Evolutionary conservation across 768 basidiomycete genomes (phyloP).

Genomic region (Hydnomerulius pinastri): DNA sequence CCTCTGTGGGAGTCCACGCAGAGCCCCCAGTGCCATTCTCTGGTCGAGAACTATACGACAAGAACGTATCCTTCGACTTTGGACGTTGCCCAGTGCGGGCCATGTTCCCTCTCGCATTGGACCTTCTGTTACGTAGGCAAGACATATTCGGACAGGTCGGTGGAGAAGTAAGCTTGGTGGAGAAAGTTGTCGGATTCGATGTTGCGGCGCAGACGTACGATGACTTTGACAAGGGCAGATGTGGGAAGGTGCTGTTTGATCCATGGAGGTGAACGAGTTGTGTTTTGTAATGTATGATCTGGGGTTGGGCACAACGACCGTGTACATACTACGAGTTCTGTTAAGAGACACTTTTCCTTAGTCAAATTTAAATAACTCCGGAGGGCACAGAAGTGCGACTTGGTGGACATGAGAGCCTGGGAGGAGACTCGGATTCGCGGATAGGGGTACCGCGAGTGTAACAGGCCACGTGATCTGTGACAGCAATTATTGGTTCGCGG

Average conservation of each 20-base stretch:
- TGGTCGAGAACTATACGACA: conserved; percentile 61
- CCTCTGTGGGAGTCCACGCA: conserved; percentile 75
- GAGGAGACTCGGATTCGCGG: too few relatives aligned
- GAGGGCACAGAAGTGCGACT: too few relatives aligned
- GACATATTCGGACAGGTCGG: conserved; percentile 79
- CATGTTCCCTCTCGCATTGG: conserved; percentile 72
- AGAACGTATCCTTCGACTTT: conserved; percentile 79
- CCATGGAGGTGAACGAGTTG: conserved; percentile 52
- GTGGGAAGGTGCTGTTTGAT: conserved; percentile 79
- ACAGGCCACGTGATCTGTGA: conserved; percentile 26
- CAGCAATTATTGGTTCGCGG: conserved; percentile 4
- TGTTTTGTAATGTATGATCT: too few relatives aligned
- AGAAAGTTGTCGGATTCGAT: conserved; percentile 61
- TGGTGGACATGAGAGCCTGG: not conserved
- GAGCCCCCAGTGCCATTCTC: conserved; percentile 55
- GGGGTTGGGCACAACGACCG: too few relatives aligned
- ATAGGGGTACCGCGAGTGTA: conserved; percentile 13
- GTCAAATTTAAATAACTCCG: too few relatives aligned
- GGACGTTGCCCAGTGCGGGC: conserved; percentile 81
- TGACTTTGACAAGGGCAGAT: conserved; percentile 68
- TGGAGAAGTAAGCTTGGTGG: conserved; percentile 59
- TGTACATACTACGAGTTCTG: too few relatives aligned
- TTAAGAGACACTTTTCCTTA: too few relatives aligned
- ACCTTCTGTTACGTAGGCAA: conserved; percentile 66
- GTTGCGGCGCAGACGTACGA: conserved; percentile 60